Evolutionary conservation across 306 rosid species (phyloP).

Genomic region (Lotus japonicus): DNA sequence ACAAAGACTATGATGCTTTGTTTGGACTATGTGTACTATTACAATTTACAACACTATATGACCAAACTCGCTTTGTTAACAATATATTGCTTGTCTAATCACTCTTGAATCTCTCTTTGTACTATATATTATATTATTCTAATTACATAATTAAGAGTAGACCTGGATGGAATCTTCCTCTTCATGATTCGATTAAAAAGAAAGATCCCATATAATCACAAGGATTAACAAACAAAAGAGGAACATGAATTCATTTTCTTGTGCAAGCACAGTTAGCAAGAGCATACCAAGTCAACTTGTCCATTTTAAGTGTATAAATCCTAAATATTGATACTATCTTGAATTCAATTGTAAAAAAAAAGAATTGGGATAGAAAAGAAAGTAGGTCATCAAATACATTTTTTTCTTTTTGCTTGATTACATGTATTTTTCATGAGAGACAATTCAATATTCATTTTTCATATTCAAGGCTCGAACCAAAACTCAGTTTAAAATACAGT

Average conservation of each 20-base stretch:
- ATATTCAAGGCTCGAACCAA: too few species aligned
- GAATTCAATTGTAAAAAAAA: too few species aligned
- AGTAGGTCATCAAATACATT: neutral
- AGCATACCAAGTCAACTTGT: too few species aligned
- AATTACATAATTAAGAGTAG: conserved; percentile 19
- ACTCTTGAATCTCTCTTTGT: conserved; percentile 32
- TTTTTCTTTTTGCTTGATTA: neutral
- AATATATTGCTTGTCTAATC: conserved; percentile 33
- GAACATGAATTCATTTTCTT: neutral
- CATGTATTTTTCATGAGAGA: too few species aligned
- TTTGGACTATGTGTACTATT: conserved; percentile 21
- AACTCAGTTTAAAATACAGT: too few species aligned
- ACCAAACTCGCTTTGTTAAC: conserved; percentile 27
- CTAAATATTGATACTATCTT: too few species aligned
- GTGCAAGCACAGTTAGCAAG: too few species aligned
- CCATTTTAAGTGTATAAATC: too few species aligned
- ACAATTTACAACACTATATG: neutral
- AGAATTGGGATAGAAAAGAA: neutral
- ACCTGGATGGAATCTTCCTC: conserved; percentile 12
- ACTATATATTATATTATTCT: conserved; percentile 1
- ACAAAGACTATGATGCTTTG: conserved; percentile 27
- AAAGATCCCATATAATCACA: conserved; percentile 3
- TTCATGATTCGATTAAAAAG: neutral
- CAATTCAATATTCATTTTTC: too few species aligned
- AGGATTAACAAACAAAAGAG: neutral